Base-by-base conservation (phyloP, 345 rosid species). In the Raphanus sativus region DNA sequence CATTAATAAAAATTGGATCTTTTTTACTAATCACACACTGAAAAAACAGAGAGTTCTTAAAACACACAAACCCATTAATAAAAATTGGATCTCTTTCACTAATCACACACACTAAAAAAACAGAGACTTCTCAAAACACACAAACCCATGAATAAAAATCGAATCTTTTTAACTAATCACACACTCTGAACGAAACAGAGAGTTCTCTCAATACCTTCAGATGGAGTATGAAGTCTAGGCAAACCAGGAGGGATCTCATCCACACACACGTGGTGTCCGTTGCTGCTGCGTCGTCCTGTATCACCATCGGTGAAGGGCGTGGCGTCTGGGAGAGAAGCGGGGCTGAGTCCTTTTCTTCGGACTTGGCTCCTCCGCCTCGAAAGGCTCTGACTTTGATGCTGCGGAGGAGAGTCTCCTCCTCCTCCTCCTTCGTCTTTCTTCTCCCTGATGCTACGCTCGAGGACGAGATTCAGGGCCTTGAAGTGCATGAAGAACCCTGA, bases 401-500 rank as follows among this genome's bases (percentile, higher is more conserved):
- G 86, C 64, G 89, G 86, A 55, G 89, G 86, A 55, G 88, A 84
- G 73, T 83, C 17, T 48, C 17, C 55, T 38, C 4, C 91, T 4
- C 69, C 88, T 5, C 82, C 93, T 10, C 90, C 71, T 74, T 82
- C 75, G 33, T 82, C 88, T 65, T 63, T 80, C 16, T 62, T 86
- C 21, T 92, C 78, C 84, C 86, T 91, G 6, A 97, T 93, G 6
- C 98, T 93, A 74, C 94, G 88, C 85, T 96, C 99, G 40, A 96
- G 92, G 29, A 96, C 77, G 85, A 91, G 96, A 73, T 78, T 88
- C 28, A 96, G 90, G 69, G 99, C 94, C 87, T 93, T 96, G 64
- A 95, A 85, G 81, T 96, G 98, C 98, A 91, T 90, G 76, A 83
- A 90, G 65, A 90, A 90, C 2, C 97, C 97, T 36, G 98, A 96